These are phyloP conservation scores for Penicillium ochrochloron DNA, from an alignment of 495 filamentous ascomycete species.

Conservation along the genomic window DNA sequence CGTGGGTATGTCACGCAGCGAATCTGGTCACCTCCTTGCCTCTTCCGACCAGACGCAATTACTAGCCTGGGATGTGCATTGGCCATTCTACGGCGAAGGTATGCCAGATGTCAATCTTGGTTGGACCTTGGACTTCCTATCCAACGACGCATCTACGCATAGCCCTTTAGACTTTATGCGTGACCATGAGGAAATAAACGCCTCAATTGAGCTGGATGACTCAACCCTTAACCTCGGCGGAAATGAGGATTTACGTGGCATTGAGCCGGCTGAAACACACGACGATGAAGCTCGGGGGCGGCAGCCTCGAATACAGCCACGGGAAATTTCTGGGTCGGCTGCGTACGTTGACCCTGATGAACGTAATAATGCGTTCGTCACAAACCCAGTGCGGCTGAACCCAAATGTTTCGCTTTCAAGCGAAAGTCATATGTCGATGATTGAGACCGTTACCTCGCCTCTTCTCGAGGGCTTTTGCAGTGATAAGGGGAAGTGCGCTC, in stretches of 20 bases:
- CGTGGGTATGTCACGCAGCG: not conserved
- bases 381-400: not conserved
- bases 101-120: not conserved
- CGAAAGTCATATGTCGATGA: not conserved
- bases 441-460: not conserved
- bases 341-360: not conserved
- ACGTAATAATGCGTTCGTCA: not conserved
- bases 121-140: not conserved
- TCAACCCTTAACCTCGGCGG: not conserved
- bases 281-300: not conserved
- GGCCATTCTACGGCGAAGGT: not conserved
- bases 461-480: not conserved
- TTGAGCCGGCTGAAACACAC: not conserved
- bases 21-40: not conserved
- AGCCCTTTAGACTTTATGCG: not conserved
- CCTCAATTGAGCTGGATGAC: not conserved
- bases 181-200: not conserved
- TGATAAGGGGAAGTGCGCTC: not conserved
- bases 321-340: not conserved
- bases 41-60: not conserved
- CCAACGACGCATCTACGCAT: not conserved
- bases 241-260: not conserved
- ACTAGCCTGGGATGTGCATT: not conserved
- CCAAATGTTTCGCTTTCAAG: not conserved
- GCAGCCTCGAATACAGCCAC: not conserved